Base-by-base conservation (phyloP, 208 protist species). In the Acanthamoeba comandoni region DNA sequence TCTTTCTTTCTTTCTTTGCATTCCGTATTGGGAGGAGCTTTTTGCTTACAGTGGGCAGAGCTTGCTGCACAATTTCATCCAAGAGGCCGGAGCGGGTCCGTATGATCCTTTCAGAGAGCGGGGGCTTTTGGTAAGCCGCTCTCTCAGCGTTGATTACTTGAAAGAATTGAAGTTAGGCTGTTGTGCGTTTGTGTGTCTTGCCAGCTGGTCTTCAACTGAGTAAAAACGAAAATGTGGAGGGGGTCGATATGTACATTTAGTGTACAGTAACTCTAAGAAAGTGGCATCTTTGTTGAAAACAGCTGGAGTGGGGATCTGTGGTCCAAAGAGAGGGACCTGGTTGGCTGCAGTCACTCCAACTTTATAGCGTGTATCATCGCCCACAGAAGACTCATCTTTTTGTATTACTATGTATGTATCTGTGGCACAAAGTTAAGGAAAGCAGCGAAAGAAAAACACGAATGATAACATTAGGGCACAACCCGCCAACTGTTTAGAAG, bases 141-240 rank as follows among this genome's bases (percentile, higher is more conserved):
- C 79, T 31, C 58, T 87, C 79, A 13, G 79, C 79, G 29, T 87
- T 87, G n/a, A 87, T 60, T 39, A 87, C 79, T 87, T 26, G 15
- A 12, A 17, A 17, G 29, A 17, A 75, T 26, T 17, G 22, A 48
- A 19, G 29, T 49, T 26, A 17, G 67, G 19, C 67, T 26, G 24
- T 8, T 29, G 57, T n/a, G 15, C 64, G n/a, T n/a, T 26, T 43
- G 13, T 26, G 67, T 75, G 31, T 48, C 19, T 75, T 15, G n/a
- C 35, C 19, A 31, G 62, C 11, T 12, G 9, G 26, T 26, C 22
- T 65, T 22, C 22, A 9, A 26, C 22, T 65, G 3, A 5, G 35
- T 31, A n/a, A 29, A 24, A 29, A 24, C 3, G 65, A n/a, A n/a
- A n/a, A n/a, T 7, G 17, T 52, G 49, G 65, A 48, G 26, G 7